Percentiles rank a stretch among this genome's conserved stretches.
Evolutionary conservation across 805 yeast genomes (phyloP).

Genomic region (Suhomyces kilbournensis): DNA sequence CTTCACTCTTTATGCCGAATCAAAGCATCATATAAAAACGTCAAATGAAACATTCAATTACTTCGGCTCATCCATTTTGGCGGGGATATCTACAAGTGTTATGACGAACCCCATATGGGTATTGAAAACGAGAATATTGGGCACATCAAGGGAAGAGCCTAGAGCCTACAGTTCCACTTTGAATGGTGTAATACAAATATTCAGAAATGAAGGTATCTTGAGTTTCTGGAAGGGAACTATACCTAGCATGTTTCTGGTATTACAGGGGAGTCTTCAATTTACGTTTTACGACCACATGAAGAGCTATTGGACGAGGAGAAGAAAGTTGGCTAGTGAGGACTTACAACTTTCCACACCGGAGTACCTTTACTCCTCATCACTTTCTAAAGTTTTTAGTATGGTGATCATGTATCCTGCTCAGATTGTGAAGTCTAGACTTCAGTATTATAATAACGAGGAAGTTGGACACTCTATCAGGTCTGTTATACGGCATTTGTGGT

Average conservation of each 20-base stretch:
- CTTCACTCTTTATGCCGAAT: slow-evolving; percentile 69
- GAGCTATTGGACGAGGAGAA: slow-evolving; percentile 16
- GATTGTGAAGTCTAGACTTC: slow-evolving; percentile 74
- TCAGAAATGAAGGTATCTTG: slow-evolving; percentile 51
- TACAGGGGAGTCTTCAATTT: slow-evolving; percentile 88
- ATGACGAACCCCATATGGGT: slow-evolving; percentile 96
- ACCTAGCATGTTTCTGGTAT: slow-evolving; percentile 77
- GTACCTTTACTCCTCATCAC: slow-evolving; percentile 63
- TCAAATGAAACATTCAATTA: slow-evolving; percentile 24
- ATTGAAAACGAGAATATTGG: slow-evolving; percentile 81
- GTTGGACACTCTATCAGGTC: slow-evolving; percentile 14
- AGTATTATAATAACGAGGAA: slow-evolving; percentile 28
- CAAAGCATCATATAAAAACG: slow-evolving; percentile 34
- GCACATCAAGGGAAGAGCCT: slow-evolving; percentile 43
- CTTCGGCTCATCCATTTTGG: slow-evolving; percentile 40
- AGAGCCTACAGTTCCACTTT: slow-evolving; percentile 57
- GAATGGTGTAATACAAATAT: slow-evolving; percentile 53
- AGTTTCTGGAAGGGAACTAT: slow-evolving; percentile 72
- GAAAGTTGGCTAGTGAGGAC: slow-evolving; percentile 9
- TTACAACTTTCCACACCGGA: slow-evolving; percentile 45
- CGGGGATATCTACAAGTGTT: slow-evolving; percentile 74
- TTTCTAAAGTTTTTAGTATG: slow-evolving; percentile 68
- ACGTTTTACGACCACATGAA: slow-evolving; percentile 81
- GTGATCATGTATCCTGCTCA: slow-evolving; percentile 78
- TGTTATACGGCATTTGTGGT: slow-evolving; percentile 40